Conservation (phyloP, 2,329 filamentous ascomycete species). For the Lachnellula occidentalis region DNA sequence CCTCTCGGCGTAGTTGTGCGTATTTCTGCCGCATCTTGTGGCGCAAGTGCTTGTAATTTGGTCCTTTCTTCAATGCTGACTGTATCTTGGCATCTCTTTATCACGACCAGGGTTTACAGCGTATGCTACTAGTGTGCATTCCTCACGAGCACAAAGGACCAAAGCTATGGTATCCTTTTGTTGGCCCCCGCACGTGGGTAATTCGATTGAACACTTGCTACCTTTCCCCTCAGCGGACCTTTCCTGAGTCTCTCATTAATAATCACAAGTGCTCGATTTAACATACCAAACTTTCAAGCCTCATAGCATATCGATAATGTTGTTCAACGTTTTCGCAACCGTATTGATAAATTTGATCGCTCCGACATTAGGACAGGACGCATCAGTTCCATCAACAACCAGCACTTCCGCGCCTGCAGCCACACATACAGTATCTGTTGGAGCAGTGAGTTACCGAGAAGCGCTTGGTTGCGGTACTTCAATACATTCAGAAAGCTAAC, state of each 20-base stretch:
- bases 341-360: conserved; percentile 14
- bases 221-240: neutral
- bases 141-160: neutral
- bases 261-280: conserved; percentile 8
- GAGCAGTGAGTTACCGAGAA: conserved; percentile 25
- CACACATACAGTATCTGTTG: conserved; percentile 29
- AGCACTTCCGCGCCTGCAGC: conserved; percentile 17
- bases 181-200: conserved; percentile 6
- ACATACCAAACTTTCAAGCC: conserved; percentile 1
- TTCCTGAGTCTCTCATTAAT: conserved; percentile 5
- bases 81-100: neutral
- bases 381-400: conserved; percentile 2
- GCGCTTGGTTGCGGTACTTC: neutral
- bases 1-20: neutral
- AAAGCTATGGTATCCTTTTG: neutral
- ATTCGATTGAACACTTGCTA: conserved; percentile 4
- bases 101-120: neutral
- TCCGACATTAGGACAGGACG: neutral
- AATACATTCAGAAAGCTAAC: conserved; percentile 3
- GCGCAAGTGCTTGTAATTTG: neutral
- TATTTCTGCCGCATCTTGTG: neutral
- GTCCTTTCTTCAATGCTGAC: neutral
- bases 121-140: neutral
- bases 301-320: conserved; percentile 13
- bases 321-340: conserved; percentile 11